Base-by-base conservation (phyloP, 257 asterid genomes). In the Nicotiana attenuata region DNA sequence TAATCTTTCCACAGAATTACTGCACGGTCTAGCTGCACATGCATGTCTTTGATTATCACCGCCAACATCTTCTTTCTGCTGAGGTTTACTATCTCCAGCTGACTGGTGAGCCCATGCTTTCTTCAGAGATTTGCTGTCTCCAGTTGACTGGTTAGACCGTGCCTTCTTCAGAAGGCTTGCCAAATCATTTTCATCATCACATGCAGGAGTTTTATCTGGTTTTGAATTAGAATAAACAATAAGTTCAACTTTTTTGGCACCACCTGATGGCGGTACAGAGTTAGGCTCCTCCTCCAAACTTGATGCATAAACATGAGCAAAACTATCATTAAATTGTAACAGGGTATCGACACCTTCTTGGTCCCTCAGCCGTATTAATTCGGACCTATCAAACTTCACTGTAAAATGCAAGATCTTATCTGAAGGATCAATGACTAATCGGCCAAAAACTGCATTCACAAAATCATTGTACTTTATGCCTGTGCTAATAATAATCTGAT, bases 191-290 rank as follows among this genome's bases (percentile, higher is more conserved):
- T 69, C 88, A 83, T 88, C 89, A 57, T 87, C 92, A 4, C 5
- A 4, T 29, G 3, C 5, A 29, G 33, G 20, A 69, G 10, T 69
- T 20, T 83, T 7, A 83, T 87, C 87, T 45, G 35, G 55, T 53
- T 86, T 91, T 26, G 35, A 50, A 47, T 86, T 91, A 55, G 88
- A 83, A 85, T 85, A 91, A 77, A 84, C 89, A 50, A 28, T 20
- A 2, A 85, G 78, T 71, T 87, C 89, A 59, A 78, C 63, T 7
- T 80, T 81, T 81, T 83, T 86, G 59, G 81, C 77, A 71, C 57
- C 90, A 82, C 10, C 13, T 16, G 64, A 77, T n/a, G 84, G 71
- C 52, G 29, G 80, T 14, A 24, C 52, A 47, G 73, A 45, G 19
- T 67, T 60, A 82, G 61, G 78, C 41, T 57, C 78, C 64, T 81